Base-by-base conservation (phyloP, 306 rosid genomes). In the Quillaja saponaria region DNA sequence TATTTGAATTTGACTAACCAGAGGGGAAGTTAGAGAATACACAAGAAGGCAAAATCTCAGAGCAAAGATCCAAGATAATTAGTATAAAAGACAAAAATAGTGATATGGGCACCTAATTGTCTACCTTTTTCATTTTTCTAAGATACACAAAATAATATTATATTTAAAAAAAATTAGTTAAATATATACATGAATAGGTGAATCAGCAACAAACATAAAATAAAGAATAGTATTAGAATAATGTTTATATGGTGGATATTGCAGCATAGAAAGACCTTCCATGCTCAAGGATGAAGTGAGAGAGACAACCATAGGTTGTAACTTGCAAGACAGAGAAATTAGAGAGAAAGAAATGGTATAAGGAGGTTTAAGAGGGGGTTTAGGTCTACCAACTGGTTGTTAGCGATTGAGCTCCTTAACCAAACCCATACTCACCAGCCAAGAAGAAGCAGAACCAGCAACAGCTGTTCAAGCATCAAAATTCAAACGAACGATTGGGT, bases 301-400 rank as follows among this genome's bases (percentile, higher is more conserved):
- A 73, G 62, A 65, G 40, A 58, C 39, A 11, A 6, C 10, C 12
- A 39, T 1, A 39, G 44, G 13, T 25, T 25, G 31, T 25, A 25
- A 25, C 31, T 25, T 25, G 31, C 4, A 25, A 25, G 31, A 25
- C 31, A 25, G 31, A 42, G 68, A 39, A 12, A 8, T 39, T 8
- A 58, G 51, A 40, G 38, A 34, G 55, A 37, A 48, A 34, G 63
- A 52, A 48, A 50, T 14, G 79, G 63, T 59, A 44, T 44, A 21
- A 17, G 49, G 67, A 15, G 85, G 80, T 69, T 76, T 78, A 68
- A 58, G 82, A 37, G 64, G 58, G 72, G 76, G 76, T 77, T 75
- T 60, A 72, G 81, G 74, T 81, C 66, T 61, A 87, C 88, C 87
- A 72, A 87, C 88, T 81, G 88, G 86, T 81, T n/a, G 95, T 77